A percentile compares a stretch with the other conserved stretches of the same genome.
Evolutionary conservation across 768 basidiomycete species (phyloP).

Genomic region (Tylopilus felleus): DNA sequence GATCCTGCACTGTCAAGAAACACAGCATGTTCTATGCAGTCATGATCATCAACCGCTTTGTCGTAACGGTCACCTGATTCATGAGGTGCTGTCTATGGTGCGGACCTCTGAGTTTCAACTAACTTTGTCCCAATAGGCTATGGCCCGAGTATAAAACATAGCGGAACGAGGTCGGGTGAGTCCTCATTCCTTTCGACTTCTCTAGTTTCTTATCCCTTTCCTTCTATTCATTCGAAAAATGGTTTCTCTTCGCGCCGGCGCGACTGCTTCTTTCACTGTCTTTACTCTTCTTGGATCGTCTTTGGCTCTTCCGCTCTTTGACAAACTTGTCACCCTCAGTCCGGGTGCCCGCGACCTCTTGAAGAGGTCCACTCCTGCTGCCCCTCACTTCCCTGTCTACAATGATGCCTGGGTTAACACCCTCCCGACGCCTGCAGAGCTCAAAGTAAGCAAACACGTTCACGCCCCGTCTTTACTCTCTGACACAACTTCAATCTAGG

Average conservation of each 20-base stretch:
- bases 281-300: neutral
- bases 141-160: too few relatives aligned
- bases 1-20: too few relatives aligned
- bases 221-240: neutral
- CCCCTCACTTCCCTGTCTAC: neutral
- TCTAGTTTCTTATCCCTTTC: neutral
- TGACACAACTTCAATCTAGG: neutral
- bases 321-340: neutral
- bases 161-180: too few relatives aligned
- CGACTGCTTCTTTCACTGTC: neutral
- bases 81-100: too few relatives aligned
- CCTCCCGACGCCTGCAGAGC: neutral
- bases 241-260: neutral
- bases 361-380: neutral
- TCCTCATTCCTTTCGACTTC: neutral
- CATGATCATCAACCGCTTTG: too few relatives aligned
- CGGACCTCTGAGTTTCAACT: too few relatives aligned
- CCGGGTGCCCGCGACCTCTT: neutral
- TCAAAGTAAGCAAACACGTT: neutral
- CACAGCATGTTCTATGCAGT: too few relatives aligned
- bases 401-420: neutral
- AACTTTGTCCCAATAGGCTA: too few relatives aligned
- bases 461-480: too few relatives aligned
- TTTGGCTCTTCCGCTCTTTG: neutral
- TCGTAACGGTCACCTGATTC: too few relatives aligned